Evolutionary conservation across 805 yeast genomes (phyloP), one percentile per base, ranked within the genome.

Genomic region (Middelhovenomyces tepae): DNA sequence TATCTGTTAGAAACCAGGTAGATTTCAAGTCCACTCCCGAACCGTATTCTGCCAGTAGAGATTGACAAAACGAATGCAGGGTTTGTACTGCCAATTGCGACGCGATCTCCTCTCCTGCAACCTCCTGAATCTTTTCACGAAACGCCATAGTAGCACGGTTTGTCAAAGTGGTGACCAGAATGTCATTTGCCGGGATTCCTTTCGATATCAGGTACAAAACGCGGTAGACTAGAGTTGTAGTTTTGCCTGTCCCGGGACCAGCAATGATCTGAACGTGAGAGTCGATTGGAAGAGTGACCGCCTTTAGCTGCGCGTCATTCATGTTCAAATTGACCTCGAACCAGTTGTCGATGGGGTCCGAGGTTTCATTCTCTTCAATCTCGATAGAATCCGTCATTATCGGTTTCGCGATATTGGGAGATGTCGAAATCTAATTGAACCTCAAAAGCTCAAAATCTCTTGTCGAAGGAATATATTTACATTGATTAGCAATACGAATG

Each of bases 131-230:
- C 25, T 97, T 62, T 19, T 73, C 78, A 8, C 62, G 57, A 81
- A 89, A 78, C 57, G 89, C 97, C 32, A 65, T 69, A 2, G 96
- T 91, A 0, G 98, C 97, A 47, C 81, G 83, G 46, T 83, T 82
- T 7, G 97, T 89, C 60, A 89, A 91, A 0, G 97, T 87, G 4
- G 95, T 84, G 14, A 87, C 91, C 1, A 89, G 69, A 14, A 91
- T 67, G 29, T 69, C 59, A 21, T 65, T 61, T 0, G 96, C 87
- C 1, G 63, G 60, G 0, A 82, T 54, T 1, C 65, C 56, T 22
- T 69, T 63, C 6, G 67, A 53, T 5, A 87, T 44, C 19, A 87
- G 58, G 47, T 75, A 70, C 0, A 87, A 86, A 7, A 87, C 91
- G 27, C 95, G 63, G 1, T 85, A 67, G 0, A 84, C 76, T 19